Conservation (phyloP, 768 basidiomycete species). For the Amanita rubescens region DNA sequence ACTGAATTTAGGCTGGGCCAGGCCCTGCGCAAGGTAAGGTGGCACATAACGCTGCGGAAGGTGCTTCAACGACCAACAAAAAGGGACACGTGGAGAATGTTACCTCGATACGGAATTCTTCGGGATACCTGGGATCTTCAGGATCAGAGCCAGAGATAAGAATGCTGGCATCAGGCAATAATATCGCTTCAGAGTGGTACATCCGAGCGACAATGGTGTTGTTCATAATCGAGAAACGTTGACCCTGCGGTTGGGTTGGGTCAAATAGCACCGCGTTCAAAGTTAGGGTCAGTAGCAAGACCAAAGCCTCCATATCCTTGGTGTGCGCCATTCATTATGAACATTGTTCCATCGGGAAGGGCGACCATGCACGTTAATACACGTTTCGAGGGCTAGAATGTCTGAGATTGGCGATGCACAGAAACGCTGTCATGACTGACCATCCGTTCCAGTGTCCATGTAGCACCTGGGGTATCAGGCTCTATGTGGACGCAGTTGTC, state of each 20-base stretch:
- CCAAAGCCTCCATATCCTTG: slow-evolving; percentile 72
- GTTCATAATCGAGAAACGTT: slow-evolving; percentile 60
- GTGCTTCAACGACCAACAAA: not conserved
- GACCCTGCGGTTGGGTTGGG: slow-evolving; percentile 47
- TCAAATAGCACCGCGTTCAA: slow-evolving; percentile 62
- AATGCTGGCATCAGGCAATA: slow-evolving; percentile 69
- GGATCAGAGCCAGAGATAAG: slow-evolving; percentile 75
- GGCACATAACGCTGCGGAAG: slow-evolving; percentile 68
- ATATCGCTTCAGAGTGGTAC: slow-evolving; percentile 71
- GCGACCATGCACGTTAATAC: slow-evolving; percentile 73
- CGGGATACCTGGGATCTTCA: slow-evolving; percentile 49
- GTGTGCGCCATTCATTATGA: slow-evolving; percentile 70
- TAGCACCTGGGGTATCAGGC: slow-evolving; percentile 54
- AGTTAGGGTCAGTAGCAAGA: slow-evolving; percentile 54
- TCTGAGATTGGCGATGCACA: not conserved
- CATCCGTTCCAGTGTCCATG: slow-evolving; percentile 76
- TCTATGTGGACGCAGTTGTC: slow-evolving; percentile 69
- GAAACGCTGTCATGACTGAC: slow-evolving; percentile 28
- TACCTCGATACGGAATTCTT: slow-evolving; percentile 67
- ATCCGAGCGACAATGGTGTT: slow-evolving; percentile 66
- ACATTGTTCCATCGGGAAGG: slow-evolving; percentile 66
- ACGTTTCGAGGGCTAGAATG: slow-evolving; percentile 53
- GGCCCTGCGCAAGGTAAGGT: slow-evolving; percentile 67
- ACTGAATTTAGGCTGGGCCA: slow-evolving; percentile 53
- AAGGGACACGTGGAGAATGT: not conserved